Evolutionary conservation across 176 grass and related monocot genomes (phyloP), one percentile per base, ranked within the genome.

Genomic region (Pharus latifolius): DNA sequence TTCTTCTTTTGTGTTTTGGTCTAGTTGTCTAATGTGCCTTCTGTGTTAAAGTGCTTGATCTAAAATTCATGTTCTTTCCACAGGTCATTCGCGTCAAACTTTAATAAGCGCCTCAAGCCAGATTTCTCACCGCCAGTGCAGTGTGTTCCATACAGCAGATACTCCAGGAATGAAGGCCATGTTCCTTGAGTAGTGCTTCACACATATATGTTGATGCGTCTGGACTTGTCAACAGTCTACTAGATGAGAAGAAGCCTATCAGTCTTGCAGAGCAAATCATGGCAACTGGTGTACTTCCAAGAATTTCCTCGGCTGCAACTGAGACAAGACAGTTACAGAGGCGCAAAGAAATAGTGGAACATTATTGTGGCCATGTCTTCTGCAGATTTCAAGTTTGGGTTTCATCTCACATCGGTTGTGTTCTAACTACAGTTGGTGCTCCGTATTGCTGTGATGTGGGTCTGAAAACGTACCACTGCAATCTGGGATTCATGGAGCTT

Each of bases 81-180:
- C 70, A 80, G 86, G 47, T 80, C 76, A 67, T 23, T 84, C 40
- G 59, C 53, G 10, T 65, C 47, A 6, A 73, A 65, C 84, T 67
- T 67, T 80, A 67, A 38, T 34, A 89, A 89, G 72, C 86, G 81
- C 32, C 84, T 84, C 45, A 84, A 84, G 67, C 54, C 61, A 59
- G 81, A 89, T 56, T 89, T 69, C 72, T 16, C 60, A 19, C 79
- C 47, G 47, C 20, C 19, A 29, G 2, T 80, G 20, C 72, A 89
- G 53, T 81, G 86, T 42, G 68, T 80, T 77, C 72, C 77, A 30
- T 84, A 75, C 63, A 77, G 81, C 62, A 73, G 77, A 77, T 84
- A 84, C 50, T 88, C 85, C 44, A 65, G 80, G 44, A 76, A 75
- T 0, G 85, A 83, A 80, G 76, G 75, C n/a, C 63, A 57, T 58